Evolutionary conservation across 225 moss, liverwort and hornwort species (phyloP), one percentile per base, ranked within the genome.

Genomic region (Thuidium tamariscinum): DNA sequence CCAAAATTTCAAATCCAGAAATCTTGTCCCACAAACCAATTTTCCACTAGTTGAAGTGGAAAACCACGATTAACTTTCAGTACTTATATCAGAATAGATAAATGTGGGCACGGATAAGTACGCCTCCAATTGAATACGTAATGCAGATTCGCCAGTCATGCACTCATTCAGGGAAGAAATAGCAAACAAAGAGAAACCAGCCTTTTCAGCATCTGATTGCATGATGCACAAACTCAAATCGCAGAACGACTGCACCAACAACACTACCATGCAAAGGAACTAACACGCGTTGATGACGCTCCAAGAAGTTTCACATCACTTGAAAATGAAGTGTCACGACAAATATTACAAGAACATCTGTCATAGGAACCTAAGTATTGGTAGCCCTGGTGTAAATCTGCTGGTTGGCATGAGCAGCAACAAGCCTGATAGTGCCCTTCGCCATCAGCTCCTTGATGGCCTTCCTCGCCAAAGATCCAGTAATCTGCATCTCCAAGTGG

Each of bases 311-410:
- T 44, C 76, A 62, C 39, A 87, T 82, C 48, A 30, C 44, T 79
- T 62, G 55, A 74, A 65, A 77, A 74, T 55, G 23, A 65, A 80
- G 74, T 36, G 26, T 37, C 74, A 42, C 30, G 59, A 74, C 74
- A 80, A 65, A 67, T 73, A 74, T 44, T 54, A 63, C 64, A 80
- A 23, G 1, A 21, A 88, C 63, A 87, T 73, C 68, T 55, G 69
- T 68, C 77, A 74, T 37, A 54, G 62, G 54, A 41, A 18, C 49
- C 90, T 94, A 96, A 64, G 96, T 96, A 77, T 96, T 96, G 48
- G 96, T 96, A 80, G 96, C 96, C 81, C 96, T 93, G 61, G 96
- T 97, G 90, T 96, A 97, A 82, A 96, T 97, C 89, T 97, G 96
- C 91, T 97, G 97, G 89, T 96, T 97, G 16, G 97, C 93, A 80